These are phyloP conservation scores for Triticum monococcum DNA, from an alignment of 176 grass and related monocot genomes.

Conservation along the genomic window DNA sequence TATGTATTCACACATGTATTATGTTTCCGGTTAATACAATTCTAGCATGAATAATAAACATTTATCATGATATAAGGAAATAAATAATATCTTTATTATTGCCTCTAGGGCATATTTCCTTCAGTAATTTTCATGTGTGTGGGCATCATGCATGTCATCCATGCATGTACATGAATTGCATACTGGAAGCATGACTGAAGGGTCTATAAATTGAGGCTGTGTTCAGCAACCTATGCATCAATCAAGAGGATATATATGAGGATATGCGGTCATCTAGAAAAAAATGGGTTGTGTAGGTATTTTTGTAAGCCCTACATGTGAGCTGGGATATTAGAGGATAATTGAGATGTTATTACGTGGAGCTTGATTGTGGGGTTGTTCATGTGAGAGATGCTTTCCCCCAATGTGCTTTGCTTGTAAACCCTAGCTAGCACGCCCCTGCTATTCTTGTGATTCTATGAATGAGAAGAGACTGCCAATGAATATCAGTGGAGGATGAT, in stretches of 20 bases:
- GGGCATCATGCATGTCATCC: no score
- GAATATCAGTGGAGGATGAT: no score
- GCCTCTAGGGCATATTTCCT: no score
- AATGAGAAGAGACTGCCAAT: no score
- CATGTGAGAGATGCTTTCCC: background rate
- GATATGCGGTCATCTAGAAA: background rate
- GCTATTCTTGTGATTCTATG: no score
- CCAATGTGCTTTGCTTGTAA: background rate
- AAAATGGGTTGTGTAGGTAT: background rate
- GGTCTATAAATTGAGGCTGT: background rate
- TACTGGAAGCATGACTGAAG: background rate
- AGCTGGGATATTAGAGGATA: background rate
- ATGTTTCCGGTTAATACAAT: no score
- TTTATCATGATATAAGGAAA: no score
- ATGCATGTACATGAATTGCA: background rate
- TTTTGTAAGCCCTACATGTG: background rate
- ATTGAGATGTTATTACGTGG: background rate
- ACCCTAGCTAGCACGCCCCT: no score
- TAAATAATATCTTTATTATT: no score
- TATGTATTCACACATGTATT: no score
- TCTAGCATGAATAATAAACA: no score
- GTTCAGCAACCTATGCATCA: background rate
- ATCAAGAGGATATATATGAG: background rate
- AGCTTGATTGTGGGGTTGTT: background rate
- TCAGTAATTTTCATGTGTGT: no score